Base-by-base conservation (phyloP, 2,329 filamentous ascomycete species). In the Epichloe uncinata region DNA sequence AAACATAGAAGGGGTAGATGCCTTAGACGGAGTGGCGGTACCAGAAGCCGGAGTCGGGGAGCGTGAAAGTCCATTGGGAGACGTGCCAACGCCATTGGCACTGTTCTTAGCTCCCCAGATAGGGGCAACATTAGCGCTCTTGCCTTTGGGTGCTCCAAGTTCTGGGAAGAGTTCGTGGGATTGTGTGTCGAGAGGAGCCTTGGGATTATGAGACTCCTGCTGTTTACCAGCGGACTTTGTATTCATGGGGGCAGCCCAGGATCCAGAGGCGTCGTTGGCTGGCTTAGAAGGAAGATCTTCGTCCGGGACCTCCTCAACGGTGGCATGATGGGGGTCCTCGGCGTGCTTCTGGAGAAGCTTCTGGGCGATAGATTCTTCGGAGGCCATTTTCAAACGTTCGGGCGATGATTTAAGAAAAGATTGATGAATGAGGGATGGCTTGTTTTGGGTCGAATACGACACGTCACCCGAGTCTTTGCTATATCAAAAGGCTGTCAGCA, bases 161-260 rank as follows among this genome's bases (percentile, higher is more conserved):
- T 90, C 83, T n/a, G 93, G 93, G 75, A 98, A 98, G 52, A 87
- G 73, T 68, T 97, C 90, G 63, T 94, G 86, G 16, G 87, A 95
- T 61, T 87, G 78, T 18, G 87, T 90, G 66, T 97, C 87, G 54
- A 96, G 71, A 48, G 60, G 50, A 38, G 74, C 59, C 42, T 69
- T 67, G 34, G 67, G 54, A 42, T 62, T 63, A 2, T 70, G 64
- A 35, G 73, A 66, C 50, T 78, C 73, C 64, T 82, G 83, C 63
- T 85, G 80, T 72, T 87, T 88, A 48, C 78, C 80, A 42, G 79
- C 78, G 53, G 79, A 75, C 67, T 85, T 87, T 47, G 78, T 69
- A 53, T 79, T 79, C 59, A 75, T 64, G 20, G 73, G 66, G 49
- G 70, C 68, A 49, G 66, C 68, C 67, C 71, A 73, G 44, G 70